Evolutionary conservation across 2,329 filamentous ascomycete species (phyloP), one percentile per base, ranked within the genome.

Genomic region (Nothophoma quercina): DNA sequence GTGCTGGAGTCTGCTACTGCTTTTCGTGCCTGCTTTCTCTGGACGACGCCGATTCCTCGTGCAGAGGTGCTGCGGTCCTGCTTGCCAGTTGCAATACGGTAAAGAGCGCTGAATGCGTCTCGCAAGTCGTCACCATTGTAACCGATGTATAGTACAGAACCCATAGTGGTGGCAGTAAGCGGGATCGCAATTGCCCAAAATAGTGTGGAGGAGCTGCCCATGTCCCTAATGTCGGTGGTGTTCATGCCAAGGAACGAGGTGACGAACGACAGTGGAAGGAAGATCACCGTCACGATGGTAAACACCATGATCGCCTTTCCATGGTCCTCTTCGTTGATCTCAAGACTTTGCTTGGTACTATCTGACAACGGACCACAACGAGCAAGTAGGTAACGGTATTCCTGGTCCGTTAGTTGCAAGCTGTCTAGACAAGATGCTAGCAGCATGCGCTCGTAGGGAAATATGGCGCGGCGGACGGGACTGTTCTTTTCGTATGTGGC

Each of bases 231-330:
- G 29, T 78, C 77, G 2, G 57, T 49, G 1, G 73, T 70, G 35
- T 72, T 73, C 76, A 79, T 73, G 6, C 77, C 77, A 9, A 79
- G 71, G 55, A 75, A 78, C 3, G 69, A 73, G 0, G 75, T 73
- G 5, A 78, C 70, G 55, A 79, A 79, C 5, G 75, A 78, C 5
- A 79, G 62, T 0, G 77, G 77, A 7, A 79, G 64, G 46, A 79
- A 79, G 23, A 79, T 68, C 39, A 77, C 68, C 0, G 77, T 79
- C 5, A 78, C 75, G 13, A 77, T 67, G 0, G 76, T 79, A 47
- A 79, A 79, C 9, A 78, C 71, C 13, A 78, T 62, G 36, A 78
- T 78, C 0, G 75, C 76, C 52, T 78, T 77, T 8, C 75, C 75
- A 44, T 79, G 65, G 38, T 70, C 68, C 55, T 73, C 69, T 47